These are phyloP conservation scores for Solanum habrochaites DNA, from an alignment of 257 asterid species.

Conservation along the genomic window DNA sequence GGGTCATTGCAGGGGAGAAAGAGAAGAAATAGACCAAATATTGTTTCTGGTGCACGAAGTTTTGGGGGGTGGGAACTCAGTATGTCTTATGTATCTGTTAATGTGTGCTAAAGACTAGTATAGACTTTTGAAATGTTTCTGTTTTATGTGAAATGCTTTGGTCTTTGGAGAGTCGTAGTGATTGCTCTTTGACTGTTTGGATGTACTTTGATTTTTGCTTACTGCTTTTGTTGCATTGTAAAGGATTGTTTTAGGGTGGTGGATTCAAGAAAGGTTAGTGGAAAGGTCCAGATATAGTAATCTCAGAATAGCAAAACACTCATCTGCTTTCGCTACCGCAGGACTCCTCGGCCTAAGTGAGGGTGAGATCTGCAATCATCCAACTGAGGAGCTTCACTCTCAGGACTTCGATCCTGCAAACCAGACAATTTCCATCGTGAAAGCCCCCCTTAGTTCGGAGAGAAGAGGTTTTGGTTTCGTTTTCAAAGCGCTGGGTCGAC, in stretches of 20 bases:
- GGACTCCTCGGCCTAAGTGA: slow-evolving; percentile 84
- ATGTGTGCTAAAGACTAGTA: not conserved
- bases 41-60: not conserved
- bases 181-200: not conserved
- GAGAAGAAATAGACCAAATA: not conserved
- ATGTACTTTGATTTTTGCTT: not conserved
- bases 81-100: not conserved
- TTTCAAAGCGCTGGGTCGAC: slow-evolving; percentile 10
- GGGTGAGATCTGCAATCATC: slow-evolving; percentile 88
- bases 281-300: slow-evolving; percentile 42
- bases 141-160: not conserved
- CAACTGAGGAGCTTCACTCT: slow-evolving; percentile 67
- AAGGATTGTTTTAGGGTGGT: slow-evolving; percentile 2
- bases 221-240: not conserved
- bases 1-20: not conserved
- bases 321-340: slow-evolving; percentile 47
- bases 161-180: not conserved
- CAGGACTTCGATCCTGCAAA: slow-evolving; percentile 72
- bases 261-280: slow-evolving; percentile 34
- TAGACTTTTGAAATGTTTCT: not conserved
- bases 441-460: slow-evolving; percentile 58
- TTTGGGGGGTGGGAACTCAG: not conserved
- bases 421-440: slow-evolving; percentile 83
- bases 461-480: slow-evolving; percentile 6
- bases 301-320: slow-evolving; percentile 55